Evolutionary conservation across 192 early-diverging fungal species (phyloP).

Genomic region (Mortierella alpina): DNA sequence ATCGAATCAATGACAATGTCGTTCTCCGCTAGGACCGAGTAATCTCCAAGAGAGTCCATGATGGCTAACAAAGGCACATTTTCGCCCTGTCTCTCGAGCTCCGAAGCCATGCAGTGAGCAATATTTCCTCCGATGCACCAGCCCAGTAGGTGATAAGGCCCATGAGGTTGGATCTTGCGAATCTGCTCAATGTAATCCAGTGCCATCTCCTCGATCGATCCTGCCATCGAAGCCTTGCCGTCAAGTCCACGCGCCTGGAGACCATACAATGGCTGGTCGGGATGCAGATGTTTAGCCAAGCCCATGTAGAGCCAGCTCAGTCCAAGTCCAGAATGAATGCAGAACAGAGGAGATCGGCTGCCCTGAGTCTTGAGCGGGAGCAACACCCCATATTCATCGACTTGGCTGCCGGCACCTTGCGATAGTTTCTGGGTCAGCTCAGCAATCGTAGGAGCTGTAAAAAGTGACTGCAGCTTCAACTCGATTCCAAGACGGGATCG

Average conservation of each 20-base stretch:
- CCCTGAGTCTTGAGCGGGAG: conserved; percentile 32
- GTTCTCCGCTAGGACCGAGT: neutral
- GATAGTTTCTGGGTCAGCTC: neutral
- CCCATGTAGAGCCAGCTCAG: conserved; percentile 16
- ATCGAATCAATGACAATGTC: neutral
- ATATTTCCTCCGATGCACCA: conserved; percentile 9
- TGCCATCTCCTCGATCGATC: conserved; percentile 18
- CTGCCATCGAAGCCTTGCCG: neutral
- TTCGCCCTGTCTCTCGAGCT: conserved; percentile 13
- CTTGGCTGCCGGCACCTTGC: neutral
- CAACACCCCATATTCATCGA: neutral
- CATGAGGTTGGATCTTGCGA: conserved; percentile 11
- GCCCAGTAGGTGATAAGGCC: conserved; percentile 14
- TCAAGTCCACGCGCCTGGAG: conserved; percentile 32
- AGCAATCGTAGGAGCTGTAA: conserved; percentile 23
- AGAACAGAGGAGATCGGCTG: conserved; percentile 18
- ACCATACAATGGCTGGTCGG: conserved; percentile 35
- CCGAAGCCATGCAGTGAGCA: conserved; percentile 9
- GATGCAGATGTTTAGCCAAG: conserved; percentile 12
- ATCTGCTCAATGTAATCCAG: conserved; percentile 18
- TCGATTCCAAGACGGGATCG: conserved; percentile 2
- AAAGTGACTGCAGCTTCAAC: neutral
- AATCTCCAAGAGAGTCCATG: conserved; percentile 11
- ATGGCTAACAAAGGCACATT: neutral
- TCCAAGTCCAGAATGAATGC: conserved; percentile 29